Base-by-base conservation (phyloP, 257 asterid species). In the Schizonepeta tenuifolia region DNA sequence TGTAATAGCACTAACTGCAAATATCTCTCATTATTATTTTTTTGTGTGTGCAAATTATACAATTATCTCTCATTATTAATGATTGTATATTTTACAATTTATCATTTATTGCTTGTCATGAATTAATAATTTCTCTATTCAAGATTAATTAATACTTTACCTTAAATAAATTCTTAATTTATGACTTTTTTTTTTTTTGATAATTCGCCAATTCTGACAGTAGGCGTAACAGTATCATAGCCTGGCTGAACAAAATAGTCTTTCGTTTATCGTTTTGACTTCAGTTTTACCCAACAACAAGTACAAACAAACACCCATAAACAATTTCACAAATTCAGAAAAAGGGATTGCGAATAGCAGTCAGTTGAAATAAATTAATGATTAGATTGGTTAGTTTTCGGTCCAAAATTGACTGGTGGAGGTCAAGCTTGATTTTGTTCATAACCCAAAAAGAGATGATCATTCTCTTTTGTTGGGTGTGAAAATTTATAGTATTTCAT, bases 351-450 rank as follows among this genome's bases (percentile, higher is more conserved):
- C 40, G 13, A 7, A 28, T 49, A 54, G 49, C 72, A 50, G 22
- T 65, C 49, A 64, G 62, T 57, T 15, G 70, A 36, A 43, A 40
- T 66, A 20, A 72, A n/a, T 61, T 49, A 55, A 43, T 66, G 33
- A 65, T 76, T 62, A 13, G 44, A 66, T 50, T 50, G 26, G 71
- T 69, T 57, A 12, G 79, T 77, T 81, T 78, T 83, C 57, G 85
- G 82, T 75, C 82, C 40, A 31, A 72, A 85, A 70, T 80, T 78
- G 83, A 85, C 84, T 73, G 68, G 85, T 65, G 81, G 49, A 70
- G 74, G 83, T 58, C 69, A 21, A 38, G 49, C 17, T 51, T 38
- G 38, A 65, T 57, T 44, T 70, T 69, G 72, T 79, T 73, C 54
- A 44, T 62, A 55, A 77, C 66, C 78, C 77, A 49, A 63, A 75